Evolutionary conservation across 164 flowering plant genomes (phyloP).

Genomic region (Vitis rupestris): DNA sequence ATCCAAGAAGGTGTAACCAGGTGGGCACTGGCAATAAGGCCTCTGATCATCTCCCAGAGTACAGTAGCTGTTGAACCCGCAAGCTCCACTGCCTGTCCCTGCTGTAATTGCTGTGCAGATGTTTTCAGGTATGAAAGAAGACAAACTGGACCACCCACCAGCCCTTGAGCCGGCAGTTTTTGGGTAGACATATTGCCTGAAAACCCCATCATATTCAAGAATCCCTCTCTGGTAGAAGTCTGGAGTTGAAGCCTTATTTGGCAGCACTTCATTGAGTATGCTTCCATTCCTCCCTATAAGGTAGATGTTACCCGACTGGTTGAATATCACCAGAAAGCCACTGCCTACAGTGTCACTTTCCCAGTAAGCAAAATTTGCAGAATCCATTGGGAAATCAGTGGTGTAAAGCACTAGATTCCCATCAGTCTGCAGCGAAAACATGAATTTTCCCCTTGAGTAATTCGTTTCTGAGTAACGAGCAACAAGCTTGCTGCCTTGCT

Average conservation of each 20-base stretch:
- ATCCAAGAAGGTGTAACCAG: too few species aligned
- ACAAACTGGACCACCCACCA: too few species aligned
- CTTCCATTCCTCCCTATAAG: slow-evolving; percentile 2
- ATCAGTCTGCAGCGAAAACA: slow-evolving; percentile 11
- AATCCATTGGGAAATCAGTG: slow-evolving; percentile 7
- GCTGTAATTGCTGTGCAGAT: too few species aligned
- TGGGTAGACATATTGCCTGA: slow-evolving; percentile 16
- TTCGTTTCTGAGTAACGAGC: slow-evolving; percentile 22
- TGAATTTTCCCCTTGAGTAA: slow-evolving; percentile 35
- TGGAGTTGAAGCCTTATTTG: background rate
- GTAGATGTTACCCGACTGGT: slow-evolving; percentile 22
- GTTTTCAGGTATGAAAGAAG: too few species aligned
- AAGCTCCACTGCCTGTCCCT: too few species aligned
- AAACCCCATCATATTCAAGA: slow-evolving; percentile 34
- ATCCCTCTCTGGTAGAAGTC: slow-evolving; percentile 26
- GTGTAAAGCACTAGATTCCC: slow-evolving; percentile 26
- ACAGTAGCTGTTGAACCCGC: background rate
- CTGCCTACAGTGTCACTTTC: slow-evolving; percentile 17
- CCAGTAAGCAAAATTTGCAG: background rate
- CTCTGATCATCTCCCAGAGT: too few species aligned
- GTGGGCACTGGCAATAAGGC: too few species aligned
- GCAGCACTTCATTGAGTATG: background rate
- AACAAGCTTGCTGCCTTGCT: background rate
- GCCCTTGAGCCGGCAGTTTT: background rate
- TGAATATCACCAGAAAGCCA: slow-evolving; percentile 22